These are phyloP conservation scores for Mortierella sp. DNA, from an alignment of 371 early-diverging fungal species.

Conservation along the genomic window DNA sequence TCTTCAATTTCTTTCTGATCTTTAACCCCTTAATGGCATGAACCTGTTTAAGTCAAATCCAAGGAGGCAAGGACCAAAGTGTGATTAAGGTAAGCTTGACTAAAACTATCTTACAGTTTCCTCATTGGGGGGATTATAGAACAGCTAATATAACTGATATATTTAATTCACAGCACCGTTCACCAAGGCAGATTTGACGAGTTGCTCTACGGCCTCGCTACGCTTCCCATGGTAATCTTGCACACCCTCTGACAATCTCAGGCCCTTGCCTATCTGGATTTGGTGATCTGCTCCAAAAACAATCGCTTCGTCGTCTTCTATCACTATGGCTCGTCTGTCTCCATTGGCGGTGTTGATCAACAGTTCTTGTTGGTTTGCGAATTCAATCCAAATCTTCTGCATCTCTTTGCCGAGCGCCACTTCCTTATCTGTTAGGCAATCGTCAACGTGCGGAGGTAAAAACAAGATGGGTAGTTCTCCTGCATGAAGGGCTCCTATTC, in stretches of 20 bases:
- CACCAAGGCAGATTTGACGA: background rate
- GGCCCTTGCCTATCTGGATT: slow-evolving; percentile 4
- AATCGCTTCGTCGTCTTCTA: slow-evolving; percentile 14
- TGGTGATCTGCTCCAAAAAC: slow-evolving; percentile 5
- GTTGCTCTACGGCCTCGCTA: background rate
- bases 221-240: background rate
- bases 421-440: slow-evolving; percentile 6
- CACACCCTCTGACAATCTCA: slow-evolving; percentile 1
- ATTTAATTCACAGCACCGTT: background rate
- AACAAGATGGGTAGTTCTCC: slow-evolving; percentile 29
- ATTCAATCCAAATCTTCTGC: slow-evolving; percentile 27
- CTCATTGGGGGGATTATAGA: too few relatives aligned
- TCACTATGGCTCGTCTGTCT: background rate
- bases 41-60: too few relatives aligned
- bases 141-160: too few relatives aligned
- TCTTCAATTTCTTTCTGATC: too few relatives aligned
- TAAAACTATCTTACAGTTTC: too few relatives aligned
- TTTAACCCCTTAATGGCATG: too few relatives aligned
- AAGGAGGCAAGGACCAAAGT: too few relatives aligned
- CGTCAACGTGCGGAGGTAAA: background rate
- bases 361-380: slow-evolving; percentile 18
- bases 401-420: slow-evolving; percentile 25
- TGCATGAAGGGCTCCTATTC: slow-evolving; percentile 22
- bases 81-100: too few relatives aligned
- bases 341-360: background rate